Base-by-base conservation (phyloP, 2,329 filamentous ascomycete species). In the Fusarium torulosum region DNA sequence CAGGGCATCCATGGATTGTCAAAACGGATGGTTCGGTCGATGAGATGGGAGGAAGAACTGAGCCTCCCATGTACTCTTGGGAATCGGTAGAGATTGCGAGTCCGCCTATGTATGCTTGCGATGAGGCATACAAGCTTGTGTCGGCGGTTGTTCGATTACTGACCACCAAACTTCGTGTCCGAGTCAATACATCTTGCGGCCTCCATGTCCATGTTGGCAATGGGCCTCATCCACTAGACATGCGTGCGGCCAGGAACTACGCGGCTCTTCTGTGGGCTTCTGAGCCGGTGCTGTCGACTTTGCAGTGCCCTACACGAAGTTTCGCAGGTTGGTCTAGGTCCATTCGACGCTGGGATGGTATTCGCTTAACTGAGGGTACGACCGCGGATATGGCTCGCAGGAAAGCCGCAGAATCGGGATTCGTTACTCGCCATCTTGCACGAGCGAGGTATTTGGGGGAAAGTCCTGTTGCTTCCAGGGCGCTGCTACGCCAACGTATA, bases 191-290 rank as follows among this genome's bases (percentile, higher is more conserved):
- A 0, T 66, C 70, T 2, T 77, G 76, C 27, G 78, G 78, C 10
- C 67, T 81, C 20, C 78, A 79, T 49, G 76, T 81, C 15, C 78
- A 81, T 46, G 68, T 81, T 6, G 79, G 77, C 7, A 76, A 76
- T 46, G 79, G 79, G 1, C 53, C 33, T 15, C 57, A 69, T n/a
- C 71, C 66, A 47, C 75, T 80, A 49, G 67, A 75, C 15, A 44
- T 75, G 11, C 61, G 69, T 13, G 68, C 72, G 0, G 25, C 77
- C 14, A 74, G 75, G 14, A 75, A 77, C 25, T 70, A 75, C 11
- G 77, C 71, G 4, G 74, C 73, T 7, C 73, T 80, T 19, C 56
- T 76, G 8, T 80, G 75, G 75, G 78, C 77, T 6, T 75, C 76
- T 10, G 78, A 80, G 44, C 78, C 77, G 2, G 53, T 77, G 21